phyloP scores from a whole-genome alignment of 2,329 filamentous ascomycete species.

The Phoma sp. region DNA sequence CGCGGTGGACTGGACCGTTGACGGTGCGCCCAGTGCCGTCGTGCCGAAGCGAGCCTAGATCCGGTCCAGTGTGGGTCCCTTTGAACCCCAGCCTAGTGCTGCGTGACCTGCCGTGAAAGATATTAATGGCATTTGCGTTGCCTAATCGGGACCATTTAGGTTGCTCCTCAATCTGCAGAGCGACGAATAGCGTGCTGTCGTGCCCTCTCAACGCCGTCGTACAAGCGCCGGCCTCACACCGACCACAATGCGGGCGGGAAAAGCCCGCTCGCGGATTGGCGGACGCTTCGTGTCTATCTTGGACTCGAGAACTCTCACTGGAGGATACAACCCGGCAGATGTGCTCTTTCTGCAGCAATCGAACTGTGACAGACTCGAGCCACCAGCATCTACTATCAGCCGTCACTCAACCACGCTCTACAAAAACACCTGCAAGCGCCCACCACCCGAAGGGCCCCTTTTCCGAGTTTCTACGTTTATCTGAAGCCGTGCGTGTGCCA shows the following conservation, averaged over 20 bases:
- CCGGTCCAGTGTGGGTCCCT: conserved; percentile 19
- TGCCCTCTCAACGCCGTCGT: conserved; percentile 37
- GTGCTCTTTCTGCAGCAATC: conserved; percentile 44
- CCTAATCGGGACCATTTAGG: conserved; percentile 37
- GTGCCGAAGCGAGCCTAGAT: conserved; percentile 34
- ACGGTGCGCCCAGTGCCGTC: conserved; percentile 18
- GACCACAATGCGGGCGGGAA: conserved; percentile 38
- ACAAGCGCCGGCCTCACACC: conserved; percentile 43
- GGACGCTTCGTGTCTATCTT: conserved; percentile 24
- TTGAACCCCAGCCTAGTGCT: conserved; percentile 7
- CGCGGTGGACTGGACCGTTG: conserved; percentile 16
- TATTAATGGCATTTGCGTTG: conserved; percentile 44
- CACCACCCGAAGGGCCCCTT: conserved; percentile 50
- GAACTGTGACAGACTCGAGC: conserved; percentile 39
- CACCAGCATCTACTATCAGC: conserved; percentile 42
- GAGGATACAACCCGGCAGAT: conserved; percentile 33
- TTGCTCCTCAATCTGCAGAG: conserved; percentile 16
- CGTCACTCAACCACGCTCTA: conserved; percentile 45
- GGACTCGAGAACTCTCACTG: conserved; percentile 36
- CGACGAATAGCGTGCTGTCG: conserved; percentile 39
- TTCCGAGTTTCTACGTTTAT: conserved; percentile 44
- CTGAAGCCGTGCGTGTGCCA: conserved; percentile 41
- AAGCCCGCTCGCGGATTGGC: conserved; percentile 40
- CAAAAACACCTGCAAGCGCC: conserved; percentile 53
- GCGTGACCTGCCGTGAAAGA: conserved; percentile 21